Evolutionary conservation across 2,329 filamentous ascomycete genomes (phyloP).

Genomic region (Phialophora chinensis): DNA sequence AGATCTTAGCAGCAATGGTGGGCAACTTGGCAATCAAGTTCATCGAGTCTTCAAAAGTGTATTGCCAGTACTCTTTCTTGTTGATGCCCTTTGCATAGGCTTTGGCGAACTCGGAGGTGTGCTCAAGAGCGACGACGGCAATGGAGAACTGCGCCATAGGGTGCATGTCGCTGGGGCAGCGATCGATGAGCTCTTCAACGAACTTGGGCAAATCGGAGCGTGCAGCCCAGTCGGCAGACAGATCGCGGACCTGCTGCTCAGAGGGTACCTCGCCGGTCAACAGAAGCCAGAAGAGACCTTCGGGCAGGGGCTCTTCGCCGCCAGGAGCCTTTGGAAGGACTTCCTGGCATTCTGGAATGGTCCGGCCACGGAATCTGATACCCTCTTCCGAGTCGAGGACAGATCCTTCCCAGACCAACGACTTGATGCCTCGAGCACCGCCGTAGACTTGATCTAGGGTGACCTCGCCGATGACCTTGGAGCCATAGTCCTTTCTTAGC

Average conservation of each 20-base stretch:
- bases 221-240: conserved; percentile 98
- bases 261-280: conserved; percentile 96
- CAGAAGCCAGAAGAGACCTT: conserved; percentile 99
- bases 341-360: conserved; percentile 98
- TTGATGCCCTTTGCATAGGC: conserved; percentile 98
- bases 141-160: conserved; percentile 99
- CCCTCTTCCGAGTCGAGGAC: conserved; percentile 98
- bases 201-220: conserved; percentile 97
- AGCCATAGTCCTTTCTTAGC: conserved; percentile 92
- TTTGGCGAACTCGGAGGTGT: conserved; percentile 96
- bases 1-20: conserved; percentile 97
- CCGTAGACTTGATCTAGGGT: conserved; percentile 99
- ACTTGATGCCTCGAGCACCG: conserved; percentile 98
- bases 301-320: conserved; percentile 94
- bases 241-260: conserved; percentile 97
- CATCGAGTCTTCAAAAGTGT: conserved; percentile 99
- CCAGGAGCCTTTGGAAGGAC: conserved; percentile 95
- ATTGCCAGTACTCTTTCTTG: conserved; percentile 99
- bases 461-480: conserved; percentile 95
- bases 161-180: conserved; percentile 98
- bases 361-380: conserved; percentile 99
- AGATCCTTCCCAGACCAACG: conserved; percentile 97
- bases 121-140: conserved; percentile 96
- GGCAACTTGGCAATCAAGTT: conserved; percentile 99
- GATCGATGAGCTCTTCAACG: conserved; percentile 98